Base-by-base conservation (phyloP, 352 stramenopile genomes). In the Pythium brachiatum region DNA sequence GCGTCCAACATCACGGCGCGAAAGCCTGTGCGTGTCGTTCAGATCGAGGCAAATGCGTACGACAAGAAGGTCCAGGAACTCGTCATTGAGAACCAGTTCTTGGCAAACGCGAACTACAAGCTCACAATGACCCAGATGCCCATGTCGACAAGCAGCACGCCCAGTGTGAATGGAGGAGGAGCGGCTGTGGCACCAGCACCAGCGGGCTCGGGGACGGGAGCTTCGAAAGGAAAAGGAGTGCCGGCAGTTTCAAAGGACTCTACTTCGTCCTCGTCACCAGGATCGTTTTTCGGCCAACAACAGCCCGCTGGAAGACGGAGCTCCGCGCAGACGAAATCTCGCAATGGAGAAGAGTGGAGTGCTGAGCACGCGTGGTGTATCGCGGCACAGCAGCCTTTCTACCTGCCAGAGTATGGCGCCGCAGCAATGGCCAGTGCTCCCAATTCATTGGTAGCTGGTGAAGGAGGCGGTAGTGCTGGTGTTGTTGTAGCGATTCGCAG, bases 1-100 rank as follows among this genome's bases (percentile, higher is more conserved):
- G 83, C 89, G 43, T 95, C 82, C 0, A 88, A 90, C 54, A 90
- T 97, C 29, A 72, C 87, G 1, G 75, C 79, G 1, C 68, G 89
- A 2, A 83, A 88, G 52, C 88, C 91, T 0, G 78, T 96, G 29
- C 78, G 85, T 0, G 74, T 92, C n/a, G 81, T 96, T 44, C 79
- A 94, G 57, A 73, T 92, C 2, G 85, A 97, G 23, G 74, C 76
- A 0, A 81, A 77, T 32, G 78, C 74, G 32, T 97, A 96, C 70
- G 87, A 97, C 58, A 86, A 83, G 36, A 86, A 84, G 18, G 32
- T 72, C 0, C 72, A 94, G 9, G 86, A 96, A 39, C 69, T 97
- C 12, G 53, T 81, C 18, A 86, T 97, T 26, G 86, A 94, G 20
- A 97, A 97, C 60, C 89, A 94, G 52, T 97, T 97, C 46, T 72